Conservation (phyloP, 371 early-diverging fungal species). For the Nematocida sp. region DNA sequence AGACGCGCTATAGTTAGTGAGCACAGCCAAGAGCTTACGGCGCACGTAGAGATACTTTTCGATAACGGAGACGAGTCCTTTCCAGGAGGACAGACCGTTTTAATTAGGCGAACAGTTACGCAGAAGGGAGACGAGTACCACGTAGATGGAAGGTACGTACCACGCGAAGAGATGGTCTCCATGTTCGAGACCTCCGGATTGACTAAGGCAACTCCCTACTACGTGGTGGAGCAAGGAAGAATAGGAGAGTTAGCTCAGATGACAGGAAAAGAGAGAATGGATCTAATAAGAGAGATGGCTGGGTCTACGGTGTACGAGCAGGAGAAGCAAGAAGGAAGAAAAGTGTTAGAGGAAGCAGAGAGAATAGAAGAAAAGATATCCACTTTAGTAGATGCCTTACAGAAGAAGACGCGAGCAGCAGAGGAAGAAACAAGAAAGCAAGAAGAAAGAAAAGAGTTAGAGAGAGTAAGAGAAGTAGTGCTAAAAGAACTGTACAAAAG, state of each 20-base stretch:
- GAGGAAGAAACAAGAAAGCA: slow-evolving; percentile 84
- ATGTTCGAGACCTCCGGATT: slow-evolving; percentile 91
- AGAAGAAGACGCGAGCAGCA: slow-evolving; percentile 78
- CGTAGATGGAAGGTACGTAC: slow-evolving; percentile 78
- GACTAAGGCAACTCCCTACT: slow-evolving; percentile 73
- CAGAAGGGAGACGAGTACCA: slow-evolving; percentile 92
- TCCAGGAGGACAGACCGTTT: slow-evolving; percentile 77
- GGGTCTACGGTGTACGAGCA: slow-evolving; percentile 93
- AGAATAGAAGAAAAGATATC: slow-evolving; percentile 72
- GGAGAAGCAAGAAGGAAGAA: slow-evolving; percentile 77
- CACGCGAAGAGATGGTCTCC: slow-evolving; percentile 79
- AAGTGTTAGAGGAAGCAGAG: slow-evolving; percentile 84
- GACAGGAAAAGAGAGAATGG: slow-evolving; percentile 79
- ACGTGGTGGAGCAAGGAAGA: slow-evolving; percentile 96
- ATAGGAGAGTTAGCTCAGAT: slow-evolving; percentile 85
- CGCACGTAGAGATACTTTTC: slow-evolving; percentile 89
- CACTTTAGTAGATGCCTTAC: slow-evolving; percentile 76
- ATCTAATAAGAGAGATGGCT: slow-evolving; percentile 88
- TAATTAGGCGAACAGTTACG: slow-evolving; percentile 82
- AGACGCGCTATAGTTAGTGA: slow-evolving; percentile 83
- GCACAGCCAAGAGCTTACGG: slow-evolving; percentile 65
- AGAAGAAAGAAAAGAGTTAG: slow-evolving; percentile 66
- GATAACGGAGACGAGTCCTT: slow-evolving; percentile 87
- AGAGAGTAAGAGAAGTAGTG: slow-evolving; percentile 61
- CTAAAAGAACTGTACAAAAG: slow-evolving; percentile 68